Base-by-base conservation (phyloP, 495 filamentous ascomycete genomes). In the Bathelium albidoporum region DNA sequence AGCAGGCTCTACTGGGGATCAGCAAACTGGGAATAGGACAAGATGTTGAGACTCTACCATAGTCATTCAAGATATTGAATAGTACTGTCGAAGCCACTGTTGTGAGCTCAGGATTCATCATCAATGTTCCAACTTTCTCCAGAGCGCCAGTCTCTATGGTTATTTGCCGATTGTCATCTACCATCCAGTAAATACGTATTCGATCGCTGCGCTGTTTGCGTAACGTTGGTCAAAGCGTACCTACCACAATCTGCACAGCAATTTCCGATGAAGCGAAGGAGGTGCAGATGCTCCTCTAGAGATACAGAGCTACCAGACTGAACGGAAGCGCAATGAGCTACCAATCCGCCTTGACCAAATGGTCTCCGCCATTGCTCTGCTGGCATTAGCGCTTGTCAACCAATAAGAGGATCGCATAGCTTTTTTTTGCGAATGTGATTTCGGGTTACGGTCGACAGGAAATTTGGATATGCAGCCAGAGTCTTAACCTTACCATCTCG, bases 21-120 rank as follows among this genome's bases (percentile, higher is more conserved):
- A 55, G 24, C 20, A 10, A 29, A 5, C 2, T 29, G 4, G 7
- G 7, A 5, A 7, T n/a, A 24, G 44, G 20, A 49, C 44, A 55
- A 55, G 24, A 5, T 29, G 20, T 55, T 29, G 49, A 29, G 4
- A 55, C 7, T 1, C 24, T 55, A 55, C 49, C 49, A 24, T 55
- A 55, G 24, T 55, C 49, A 24, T 55, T 55, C 7, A 55, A 55
- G 24, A 55, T 55, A 24, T 55, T 55, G 49, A 55, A 55, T 4
- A 55, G 49, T 20, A 55, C 49, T 5, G 49, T 55, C 3, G 49
- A 55, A 5, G 49, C n/a, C 2, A 55, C 49, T 5, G 49, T 26
- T 20, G 49, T 24, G 29, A 29, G 4, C 1, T 55, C 22, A 26
- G 49, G 20, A 55, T 55, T 10, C 4, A 20, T 26, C 7, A 55